phyloP scores from a whole-genome alignment of 2,329 filamentous ascomycete genomes.

The Alternaria consortialis region DNA sequence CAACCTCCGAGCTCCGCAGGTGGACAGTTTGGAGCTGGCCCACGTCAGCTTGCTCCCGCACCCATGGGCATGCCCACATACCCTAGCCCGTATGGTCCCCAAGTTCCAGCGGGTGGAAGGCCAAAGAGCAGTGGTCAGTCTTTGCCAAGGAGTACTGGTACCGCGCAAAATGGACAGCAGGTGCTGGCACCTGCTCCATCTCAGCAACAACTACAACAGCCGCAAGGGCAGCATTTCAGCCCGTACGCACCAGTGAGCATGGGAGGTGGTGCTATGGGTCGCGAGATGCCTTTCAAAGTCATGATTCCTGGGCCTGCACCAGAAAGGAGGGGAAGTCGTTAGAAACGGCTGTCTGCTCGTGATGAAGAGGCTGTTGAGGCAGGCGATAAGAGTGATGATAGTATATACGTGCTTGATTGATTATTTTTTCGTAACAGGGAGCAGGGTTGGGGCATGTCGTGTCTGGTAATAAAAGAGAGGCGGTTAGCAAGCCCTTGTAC shows the following conservation, averaged over 20 bases:
- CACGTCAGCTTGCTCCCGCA: conserved; percentile 37
- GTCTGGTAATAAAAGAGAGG: neutral
- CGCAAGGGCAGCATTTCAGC: conserved; percentile 28
- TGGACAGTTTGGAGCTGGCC: conserved; percentile 12
- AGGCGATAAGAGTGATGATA: conserved; percentile 7
- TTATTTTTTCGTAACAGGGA: neutral
- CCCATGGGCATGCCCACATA: conserved; percentile 35
- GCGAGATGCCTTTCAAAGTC: conserved; percentile 43
- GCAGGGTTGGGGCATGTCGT: neutral
- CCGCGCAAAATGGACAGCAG: conserved; percentile 29
- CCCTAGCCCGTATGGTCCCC: conserved; percentile 44
- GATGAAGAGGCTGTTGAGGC: neutral
- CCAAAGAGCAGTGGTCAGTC: conserved; percentile 35
- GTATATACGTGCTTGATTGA: conserved; percentile 11
- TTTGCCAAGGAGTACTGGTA: conserved; percentile 15
- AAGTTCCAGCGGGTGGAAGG: conserved; percentile 29
- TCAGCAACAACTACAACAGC: conserved; percentile 15
- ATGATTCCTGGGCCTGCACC: conserved; percentile 42
- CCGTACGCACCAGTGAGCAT: conserved; percentile 35
- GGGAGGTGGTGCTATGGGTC: conserved; percentile 20
- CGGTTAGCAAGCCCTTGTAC: conserved; percentile 4
- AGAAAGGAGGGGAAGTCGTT: conserved; percentile 40
- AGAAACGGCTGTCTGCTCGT: conserved; percentile 25
- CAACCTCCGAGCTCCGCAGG: conserved; percentile 22
- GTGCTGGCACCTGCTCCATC: conserved; percentile 44